Conservation (phyloP, 169 alveolate genomes). For the Plasmodium fragile region DNA sequence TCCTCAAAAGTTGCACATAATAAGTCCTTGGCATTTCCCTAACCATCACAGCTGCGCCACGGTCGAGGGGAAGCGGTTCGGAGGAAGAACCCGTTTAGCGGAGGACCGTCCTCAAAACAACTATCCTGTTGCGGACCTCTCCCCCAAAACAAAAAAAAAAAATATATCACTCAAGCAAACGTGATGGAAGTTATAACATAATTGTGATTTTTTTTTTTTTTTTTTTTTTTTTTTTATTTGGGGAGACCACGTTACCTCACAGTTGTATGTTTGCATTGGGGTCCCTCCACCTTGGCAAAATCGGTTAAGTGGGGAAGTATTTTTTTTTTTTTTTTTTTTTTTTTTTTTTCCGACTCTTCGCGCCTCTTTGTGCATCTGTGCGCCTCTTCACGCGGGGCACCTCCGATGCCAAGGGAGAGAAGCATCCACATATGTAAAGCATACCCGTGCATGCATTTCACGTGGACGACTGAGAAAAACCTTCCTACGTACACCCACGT, state of each 20-base stretch:
- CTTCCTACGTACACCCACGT: not conserved
- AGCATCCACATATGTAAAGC: not conserved
- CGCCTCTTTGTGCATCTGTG: not conserved
- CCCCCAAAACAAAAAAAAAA: not conserved
- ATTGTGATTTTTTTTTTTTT: not conserved
- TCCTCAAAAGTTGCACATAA: not conserved
- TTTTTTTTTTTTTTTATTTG: too few species aligned
- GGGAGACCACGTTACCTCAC: not conserved
- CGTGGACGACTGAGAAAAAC: not conserved
- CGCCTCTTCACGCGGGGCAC: not conserved
- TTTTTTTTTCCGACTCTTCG: not conserved
- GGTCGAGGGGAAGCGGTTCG: not conserved
- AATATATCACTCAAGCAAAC: not conserved
- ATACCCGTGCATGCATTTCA: not conserved
- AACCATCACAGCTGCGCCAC: not conserved
- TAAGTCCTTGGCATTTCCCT: not conserved
- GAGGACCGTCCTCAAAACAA: not conserved
- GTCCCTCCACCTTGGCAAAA: not conserved
- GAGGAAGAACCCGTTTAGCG: not conserved
- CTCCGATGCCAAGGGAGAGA: not conserved
- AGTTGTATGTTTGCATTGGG: not conserved
- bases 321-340: too few species aligned
- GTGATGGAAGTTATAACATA: not conserved
- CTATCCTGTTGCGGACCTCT: not conserved
- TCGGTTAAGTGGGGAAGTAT: not conserved